phyloP scores from a whole-genome alignment of 2,329 filamentous ascomycete species.

The Chalaropsis ovoidea region DNA sequence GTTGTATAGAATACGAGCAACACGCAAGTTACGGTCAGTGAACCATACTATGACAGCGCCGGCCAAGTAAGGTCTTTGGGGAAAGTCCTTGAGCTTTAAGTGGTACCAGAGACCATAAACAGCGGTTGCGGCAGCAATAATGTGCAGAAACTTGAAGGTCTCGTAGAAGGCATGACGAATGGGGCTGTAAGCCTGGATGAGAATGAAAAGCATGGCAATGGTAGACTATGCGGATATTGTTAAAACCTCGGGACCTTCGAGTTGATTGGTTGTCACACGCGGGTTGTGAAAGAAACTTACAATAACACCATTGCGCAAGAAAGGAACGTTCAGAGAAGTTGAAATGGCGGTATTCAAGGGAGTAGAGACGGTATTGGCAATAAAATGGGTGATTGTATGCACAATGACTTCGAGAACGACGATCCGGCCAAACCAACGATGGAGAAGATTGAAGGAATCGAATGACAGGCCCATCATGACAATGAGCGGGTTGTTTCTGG shows the following conservation, averaged over 20 bases:
- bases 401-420: constrained; percentile 56
- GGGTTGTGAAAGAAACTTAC: not conserved
- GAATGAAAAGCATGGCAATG: constrained; percentile 50
- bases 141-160: constrained; percentile 64
- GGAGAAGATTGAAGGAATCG: constrained; percentile 79
- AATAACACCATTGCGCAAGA: constrained; percentile 17
- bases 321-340: constrained; percentile 19
- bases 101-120: constrained; percentile 60
- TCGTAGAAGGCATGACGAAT: constrained; percentile 72
- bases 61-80: constrained; percentile 50
- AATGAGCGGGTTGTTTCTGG: constrained; percentile 90
- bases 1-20: constrained; percentile 51
- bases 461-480: constrained; percentile 74
- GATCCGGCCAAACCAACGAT: constrained; percentile 66
- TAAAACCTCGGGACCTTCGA: not conserved
- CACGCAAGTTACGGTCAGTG: constrained; percentile 50
- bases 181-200: constrained; percentile 59
- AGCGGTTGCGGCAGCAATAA: constrained; percentile 49
- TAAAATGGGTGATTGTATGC: constrained; percentile 45
- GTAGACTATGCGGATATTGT: constrained; percentile 38
- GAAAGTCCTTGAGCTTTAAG: constrained; percentile 44
- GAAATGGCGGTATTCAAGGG: constrained; percentile 18
- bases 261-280: constrained; percentile 12
- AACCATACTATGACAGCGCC: constrained; percentile 57
- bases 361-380: constrained; percentile 15